These are phyloP conservation scores for Monosporascus sp. DNA, from an alignment of 2,329 filamentous ascomycete species.

Conservation along the genomic window DNA sequence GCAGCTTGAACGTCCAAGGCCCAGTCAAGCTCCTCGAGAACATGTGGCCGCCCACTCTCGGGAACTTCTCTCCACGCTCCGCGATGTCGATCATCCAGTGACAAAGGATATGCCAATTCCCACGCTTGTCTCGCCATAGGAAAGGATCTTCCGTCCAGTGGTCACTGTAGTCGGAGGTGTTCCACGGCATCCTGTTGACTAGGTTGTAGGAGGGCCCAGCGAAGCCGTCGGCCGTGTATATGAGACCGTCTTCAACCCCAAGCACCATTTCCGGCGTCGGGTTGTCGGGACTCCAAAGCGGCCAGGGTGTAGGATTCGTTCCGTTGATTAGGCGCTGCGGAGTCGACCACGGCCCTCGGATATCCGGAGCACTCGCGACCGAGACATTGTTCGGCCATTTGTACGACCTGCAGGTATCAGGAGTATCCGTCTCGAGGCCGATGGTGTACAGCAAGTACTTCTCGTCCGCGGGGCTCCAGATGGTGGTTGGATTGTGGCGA, in stretches of 20 bases:
- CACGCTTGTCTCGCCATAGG: slow-evolving; percentile 23
- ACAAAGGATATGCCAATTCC: slow-evolving; percentile 23
- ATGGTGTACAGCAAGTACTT: slow-evolving; percentile 41
- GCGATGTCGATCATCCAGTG: slow-evolving; percentile 23
- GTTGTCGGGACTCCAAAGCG: slow-evolving; percentile 25
- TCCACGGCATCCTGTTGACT: slow-evolving; percentile 14
- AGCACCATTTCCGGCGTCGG: slow-evolving; percentile 25
- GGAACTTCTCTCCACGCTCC: slow-evolving; percentile 16
- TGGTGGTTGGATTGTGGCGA: slow-evolving; percentile 39
- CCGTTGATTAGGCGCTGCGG: slow-evolving; percentile 13
- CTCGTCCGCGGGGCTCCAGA: slow-evolving; percentile 38
- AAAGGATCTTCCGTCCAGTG: slow-evolving; percentile 23
- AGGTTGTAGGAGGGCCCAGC: slow-evolving; percentile 23
- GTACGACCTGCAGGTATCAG: slow-evolving; percentile 17
- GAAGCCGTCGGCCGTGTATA: slow-evolving; percentile 26
- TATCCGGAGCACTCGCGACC: slow-evolving; percentile 22
- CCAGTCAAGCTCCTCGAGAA: slow-evolving; percentile 15
- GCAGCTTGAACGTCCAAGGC: slow-evolving; percentile 19
- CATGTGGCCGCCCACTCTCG: slow-evolving; percentile 18
- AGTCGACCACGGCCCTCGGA: slow-evolving; percentile 13
- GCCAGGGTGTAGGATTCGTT: slow-evolving; percentile 38
- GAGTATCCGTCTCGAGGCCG: slow-evolving; percentile 26
- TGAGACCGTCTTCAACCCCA: slow-evolving; percentile 29
- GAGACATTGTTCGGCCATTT: slow-evolving; percentile 26
- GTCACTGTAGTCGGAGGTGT: slow-evolving; percentile 19